Percentiles rank a stretch among this genome's conserved stretches.
These are phyloP conservation scores for Solanum hybrid DNA, from an alignment of 305 asterid genomes.

Conservation along the genomic window DNA sequence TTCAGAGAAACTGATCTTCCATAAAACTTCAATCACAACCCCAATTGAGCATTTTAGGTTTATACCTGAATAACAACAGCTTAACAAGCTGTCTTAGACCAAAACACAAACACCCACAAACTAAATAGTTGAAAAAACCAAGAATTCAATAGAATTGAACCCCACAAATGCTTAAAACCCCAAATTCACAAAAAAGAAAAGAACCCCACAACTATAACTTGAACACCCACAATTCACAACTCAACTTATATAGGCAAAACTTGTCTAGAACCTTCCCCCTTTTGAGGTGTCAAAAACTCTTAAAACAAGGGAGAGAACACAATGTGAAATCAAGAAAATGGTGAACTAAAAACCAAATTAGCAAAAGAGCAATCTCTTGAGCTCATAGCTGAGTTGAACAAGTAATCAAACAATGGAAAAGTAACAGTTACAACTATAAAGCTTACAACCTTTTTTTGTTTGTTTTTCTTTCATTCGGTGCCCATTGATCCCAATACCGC, in stretches of 20 bases:
- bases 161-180: neutral
- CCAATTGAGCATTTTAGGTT: neutral
- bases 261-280: neutral
- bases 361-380: neutral
- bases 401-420: neutral
- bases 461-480: neutral
- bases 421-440: neutral
- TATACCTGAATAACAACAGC: neutral
- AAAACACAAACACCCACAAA: neutral
- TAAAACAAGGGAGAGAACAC: neutral
- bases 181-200: neutral
- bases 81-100: neutral
- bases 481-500: neutral
- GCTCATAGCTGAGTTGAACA: neutral
- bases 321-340: neutral
- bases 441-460: neutral
- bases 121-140: neutral
- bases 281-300: neutral
- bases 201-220: neutral
- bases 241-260: neutral
- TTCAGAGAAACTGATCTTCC: neutral
- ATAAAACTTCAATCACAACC: neutral
- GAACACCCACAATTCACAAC: neutral
- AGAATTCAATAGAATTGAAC: neutral
- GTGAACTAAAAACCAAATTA: neutral